Evolutionary conservation across 495 filamentous ascomycete species (phyloP).

Genomic region (Penicillium taxi): DNA sequence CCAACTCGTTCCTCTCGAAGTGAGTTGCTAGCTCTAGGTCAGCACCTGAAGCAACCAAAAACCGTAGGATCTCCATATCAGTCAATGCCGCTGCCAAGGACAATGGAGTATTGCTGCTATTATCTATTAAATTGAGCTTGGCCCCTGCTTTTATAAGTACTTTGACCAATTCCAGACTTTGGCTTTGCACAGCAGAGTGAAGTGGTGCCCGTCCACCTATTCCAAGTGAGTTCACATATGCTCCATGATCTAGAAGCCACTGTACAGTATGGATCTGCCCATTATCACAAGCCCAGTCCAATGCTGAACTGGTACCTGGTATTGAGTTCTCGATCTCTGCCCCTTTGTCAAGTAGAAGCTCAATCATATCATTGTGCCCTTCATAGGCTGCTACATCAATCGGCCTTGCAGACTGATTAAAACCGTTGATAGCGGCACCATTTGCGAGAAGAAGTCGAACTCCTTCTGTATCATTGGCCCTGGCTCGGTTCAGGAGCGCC

Average conservation of each 20-base stretch:
- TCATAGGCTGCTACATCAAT: constrained; percentile 9
- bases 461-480: constrained; percentile 1
- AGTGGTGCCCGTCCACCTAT: constrained; percentile 30
- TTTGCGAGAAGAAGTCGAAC: constrained; percentile 7
- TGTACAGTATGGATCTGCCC: constrained; percentile 7
- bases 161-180: constrained; percentile 8
- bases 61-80: not conserved
- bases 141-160: constrained; percentile 20
- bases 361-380: constrained; percentile 7
- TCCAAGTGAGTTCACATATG: constrained; percentile 6
- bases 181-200: constrained; percentile 33
- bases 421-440: no score
- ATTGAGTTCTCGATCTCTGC: constrained; percentile 12
- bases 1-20: not conserved
- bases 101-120: constrained; percentile 17
- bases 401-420: no score
- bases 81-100: constrained; percentile 8
- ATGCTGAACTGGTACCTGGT: constrained; percentile 1
- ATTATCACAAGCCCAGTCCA: constrained; percentile 8
- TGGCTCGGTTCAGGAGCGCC: constrained; percentile 9
- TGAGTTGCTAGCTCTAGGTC: constrained; percentile 2
- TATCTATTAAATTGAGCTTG: constrained; percentile 12
- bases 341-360: constrained; percentile 11
- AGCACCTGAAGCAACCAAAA: constrained; percentile 8
- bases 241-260: constrained; percentile 12